Evolutionary conservation across 2,329 filamentous ascomycete genomes (phyloP).

Genomic region (Neonectria punicea): DNA sequence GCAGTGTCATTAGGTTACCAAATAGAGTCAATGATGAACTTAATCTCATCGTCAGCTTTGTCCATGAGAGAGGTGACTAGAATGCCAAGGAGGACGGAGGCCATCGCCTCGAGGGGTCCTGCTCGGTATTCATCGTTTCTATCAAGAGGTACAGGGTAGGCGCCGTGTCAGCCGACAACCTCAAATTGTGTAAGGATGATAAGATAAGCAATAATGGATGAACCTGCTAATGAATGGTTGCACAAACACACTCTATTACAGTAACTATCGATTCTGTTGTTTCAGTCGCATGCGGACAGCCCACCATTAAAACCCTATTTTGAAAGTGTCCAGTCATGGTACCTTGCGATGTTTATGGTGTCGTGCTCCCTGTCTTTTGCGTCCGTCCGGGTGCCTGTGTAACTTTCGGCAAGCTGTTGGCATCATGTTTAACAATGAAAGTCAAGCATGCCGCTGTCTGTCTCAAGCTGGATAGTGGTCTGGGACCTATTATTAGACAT

Average conservation of each 20-base stretch:
- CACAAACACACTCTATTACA: neutral
- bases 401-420: neutral
- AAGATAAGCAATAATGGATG: neutral
- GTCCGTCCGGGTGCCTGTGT: neutral
- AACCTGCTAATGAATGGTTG: neutral
- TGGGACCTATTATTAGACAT: neutral
- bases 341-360: too few species aligned
- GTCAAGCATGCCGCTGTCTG: too few species aligned
- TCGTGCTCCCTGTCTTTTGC: too few species aligned
- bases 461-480: neutral
- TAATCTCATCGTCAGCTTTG: too few species aligned
- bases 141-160: neutral
- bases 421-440: neutral
- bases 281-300: neutral
- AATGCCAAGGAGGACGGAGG: too few species aligned
- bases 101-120: too few species aligned
- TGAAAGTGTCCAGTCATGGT: too few species aligned
- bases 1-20: too few species aligned
- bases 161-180: neutral
- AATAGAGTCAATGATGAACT: too few species aligned
- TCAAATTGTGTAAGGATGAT: neutral
- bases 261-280: constrained; percentile 10
- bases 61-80: too few species aligned
- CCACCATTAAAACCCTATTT: neutral
- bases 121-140: too few species aligned